A percentile compares a stretch with the other conserved stretches of the same genome.
Conservation (phyloP, 805 yeast species). For the Sugiyamaella americana region DNA sequence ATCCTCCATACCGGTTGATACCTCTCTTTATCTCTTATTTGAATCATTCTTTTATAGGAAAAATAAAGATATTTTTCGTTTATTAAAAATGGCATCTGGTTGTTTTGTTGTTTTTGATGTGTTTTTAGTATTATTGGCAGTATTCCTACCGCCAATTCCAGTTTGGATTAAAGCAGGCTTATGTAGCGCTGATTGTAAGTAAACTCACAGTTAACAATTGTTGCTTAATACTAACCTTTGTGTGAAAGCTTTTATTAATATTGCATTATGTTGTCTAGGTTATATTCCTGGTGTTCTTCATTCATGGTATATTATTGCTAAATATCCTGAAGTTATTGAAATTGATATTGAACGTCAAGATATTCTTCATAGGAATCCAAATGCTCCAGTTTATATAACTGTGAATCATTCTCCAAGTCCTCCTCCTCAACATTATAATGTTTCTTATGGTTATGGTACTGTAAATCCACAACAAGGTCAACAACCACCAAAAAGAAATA, state of each 20-base stretch:
- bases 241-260: slow-evolving; percentile 53
- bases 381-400: slow-evolving; percentile 9
- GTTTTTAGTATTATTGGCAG: slow-evolving; percentile 59
- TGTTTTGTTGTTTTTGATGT: slow-evolving; percentile 46
- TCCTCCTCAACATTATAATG: background rate
- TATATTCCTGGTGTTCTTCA: slow-evolving; percentile 74
- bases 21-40: too few relatives aligned
- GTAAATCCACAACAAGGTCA: too few relatives aligned
- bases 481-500: too few relatives aligned
- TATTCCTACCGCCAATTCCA: slow-evolving; percentile 73
- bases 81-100: slow-evolving; percentile 7
- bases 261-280: slow-evolving; percentile 65
- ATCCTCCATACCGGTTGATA: too few relatives aligned
- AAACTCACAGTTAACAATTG: background rate
- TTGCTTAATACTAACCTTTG: slow-evolving; percentile 2
- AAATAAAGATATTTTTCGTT: too few relatives aligned
- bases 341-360: slow-evolving; percentile 22
- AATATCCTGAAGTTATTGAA: slow-evolving; percentile 47
- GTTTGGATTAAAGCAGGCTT: slow-evolving; percentile 68
- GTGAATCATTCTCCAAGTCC: slow-evolving; percentile 4
- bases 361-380: slow-evolving; percentile 3
- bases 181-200: slow-evolving; percentile 55
- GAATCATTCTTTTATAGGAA: too few relatives aligned
- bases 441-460: background rate
- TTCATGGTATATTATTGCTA: slow-evolving; percentile 69